A percentile compares a stretch with the other conserved stretches of the same genome.
These are phyloP conservation scores for Dalechampia spathulata DNA, from an alignment of 441 rosid genomes.

Conservation along the genomic window DNA sequence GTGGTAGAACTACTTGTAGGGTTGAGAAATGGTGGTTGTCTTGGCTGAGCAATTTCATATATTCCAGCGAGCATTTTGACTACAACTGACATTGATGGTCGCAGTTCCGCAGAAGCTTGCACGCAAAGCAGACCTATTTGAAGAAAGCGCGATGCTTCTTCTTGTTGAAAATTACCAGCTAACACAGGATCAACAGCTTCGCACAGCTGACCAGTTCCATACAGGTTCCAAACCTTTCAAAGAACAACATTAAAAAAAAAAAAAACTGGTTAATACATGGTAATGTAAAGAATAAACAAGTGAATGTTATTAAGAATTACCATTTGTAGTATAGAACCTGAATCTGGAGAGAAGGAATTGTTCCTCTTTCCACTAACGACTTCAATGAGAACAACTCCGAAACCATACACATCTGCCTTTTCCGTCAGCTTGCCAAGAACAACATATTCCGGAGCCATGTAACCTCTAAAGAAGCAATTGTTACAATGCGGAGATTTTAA, in stretches of 20 bases:
- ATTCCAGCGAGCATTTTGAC: slow-evolving; percentile 50
- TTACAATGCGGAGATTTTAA: neutral
- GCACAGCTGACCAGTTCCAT: slow-evolving; percentile 27
- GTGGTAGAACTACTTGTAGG: no score
- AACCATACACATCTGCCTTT: slow-evolving; percentile 83
- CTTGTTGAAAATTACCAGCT: slow-evolving; percentile 32
- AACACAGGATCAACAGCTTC: slow-evolving; percentile 66
- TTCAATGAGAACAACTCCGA: slow-evolving; percentile 69
- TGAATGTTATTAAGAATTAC: no score
- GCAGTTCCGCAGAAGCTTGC: slow-evolving; percentile 73
- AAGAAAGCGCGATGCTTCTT: slow-evolving; percentile 48
- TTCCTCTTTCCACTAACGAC: slow-evolving; percentile 50
- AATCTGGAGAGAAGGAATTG: slow-evolving; percentile 29
- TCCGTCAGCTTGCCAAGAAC: slow-evolving; percentile 69
- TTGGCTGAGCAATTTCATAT: slow-evolving; percentile 47
- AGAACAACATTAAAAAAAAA: neutral
- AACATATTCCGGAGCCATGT: slow-evolving; percentile 87
- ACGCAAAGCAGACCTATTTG: slow-evolving; percentile 68
- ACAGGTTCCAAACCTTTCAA: slow-evolving; percentile 57
- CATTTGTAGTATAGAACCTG: slow-evolving; percentile 47
- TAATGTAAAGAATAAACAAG: no score
- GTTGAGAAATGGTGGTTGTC: slow-evolving; percentile 69
- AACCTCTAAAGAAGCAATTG: slow-evolving; percentile 55
- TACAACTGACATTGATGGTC: slow-evolving; percentile 71
- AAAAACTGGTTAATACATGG: no score